Evolutionary conservation across 305 asterid species (phyloP).

Genomic region (Rubia balearica): DNA sequence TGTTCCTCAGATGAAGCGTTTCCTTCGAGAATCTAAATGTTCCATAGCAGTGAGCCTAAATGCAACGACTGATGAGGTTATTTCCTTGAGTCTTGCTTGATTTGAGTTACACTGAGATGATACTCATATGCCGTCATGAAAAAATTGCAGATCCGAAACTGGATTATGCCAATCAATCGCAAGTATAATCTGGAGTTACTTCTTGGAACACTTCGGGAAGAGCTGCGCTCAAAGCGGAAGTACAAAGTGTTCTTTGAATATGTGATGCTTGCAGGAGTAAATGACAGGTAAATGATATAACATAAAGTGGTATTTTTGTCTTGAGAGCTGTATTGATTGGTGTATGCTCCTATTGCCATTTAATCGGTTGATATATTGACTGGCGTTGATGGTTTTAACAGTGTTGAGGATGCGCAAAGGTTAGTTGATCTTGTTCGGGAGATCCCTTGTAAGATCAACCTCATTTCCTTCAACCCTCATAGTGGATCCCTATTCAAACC

Average conservation of each 20-base stretch:
- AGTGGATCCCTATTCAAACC: conserved; percentile 75
- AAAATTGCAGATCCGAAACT: conserved; percentile 68
- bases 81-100: conserved; percentile 3
- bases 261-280: conserved; percentile 94
- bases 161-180: conserved; percentile 98
- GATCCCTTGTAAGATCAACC: conserved; percentile 95
- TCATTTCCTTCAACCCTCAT: conserved; percentile 81
- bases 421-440: conserved; percentile 59
- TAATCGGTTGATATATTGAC: conserved; percentile 10
- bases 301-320: background rate
- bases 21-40: conserved; percentile 77
- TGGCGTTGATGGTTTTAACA: conserved; percentile 16
- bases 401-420: conserved; percentile 78
- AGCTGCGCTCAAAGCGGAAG: conserved; percentile 52
- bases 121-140: conserved; percentile 12
- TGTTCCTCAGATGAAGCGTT: conserved; percentile 73
- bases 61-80: conserved; percentile 93
- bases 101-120: background rate
- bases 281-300: conserved; percentile 58
- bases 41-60: conserved; percentile 93
- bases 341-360: background rate
- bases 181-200: conserved; percentile 76
- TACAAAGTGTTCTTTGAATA: conserved; percentile 88
- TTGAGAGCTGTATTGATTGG: background rate
- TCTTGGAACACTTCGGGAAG: conserved; percentile 81